These are phyloP conservation scores for Hymenoscyphus fructigenus DNA, from an alignment of 2,329 filamentous ascomycete species.

Conservation along the genomic window DNA sequence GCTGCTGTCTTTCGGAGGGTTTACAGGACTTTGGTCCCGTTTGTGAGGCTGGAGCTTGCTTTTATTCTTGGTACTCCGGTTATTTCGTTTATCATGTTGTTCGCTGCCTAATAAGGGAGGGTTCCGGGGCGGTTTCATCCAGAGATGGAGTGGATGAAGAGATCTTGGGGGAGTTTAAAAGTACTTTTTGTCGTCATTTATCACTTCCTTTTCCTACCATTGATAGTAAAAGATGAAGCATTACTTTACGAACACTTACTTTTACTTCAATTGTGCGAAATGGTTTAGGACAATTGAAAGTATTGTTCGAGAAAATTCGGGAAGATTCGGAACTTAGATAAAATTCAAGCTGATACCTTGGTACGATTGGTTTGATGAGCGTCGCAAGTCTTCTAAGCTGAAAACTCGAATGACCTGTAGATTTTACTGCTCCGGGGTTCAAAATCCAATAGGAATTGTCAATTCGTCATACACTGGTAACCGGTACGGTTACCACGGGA, in stretches of 20 bases:
- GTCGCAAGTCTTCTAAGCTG: not conserved
- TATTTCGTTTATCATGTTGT: not conserved
- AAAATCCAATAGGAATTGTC: not conserved
- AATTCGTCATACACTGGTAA: no score
- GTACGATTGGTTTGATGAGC: not conserved
- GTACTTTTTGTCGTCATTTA: not conserved
- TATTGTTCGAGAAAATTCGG: no score
- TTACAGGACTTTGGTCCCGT: not conserved
- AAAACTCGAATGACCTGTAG: not conserved
- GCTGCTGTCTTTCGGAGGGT: not conserved
- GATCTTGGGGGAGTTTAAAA: not conserved
- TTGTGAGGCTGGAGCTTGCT: not conserved
- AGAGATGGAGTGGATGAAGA: not conserved
- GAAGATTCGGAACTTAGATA: no score
- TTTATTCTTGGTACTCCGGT: not conserved
- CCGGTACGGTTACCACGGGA: no score
- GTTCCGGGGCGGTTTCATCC: not conserved
- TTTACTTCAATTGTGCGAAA: no score
- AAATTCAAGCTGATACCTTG: no score
- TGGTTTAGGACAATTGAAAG: not conserved
- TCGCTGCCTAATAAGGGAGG: not conserved
- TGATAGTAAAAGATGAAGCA: no score
- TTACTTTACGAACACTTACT: no score
- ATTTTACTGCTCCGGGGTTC: not conserved
- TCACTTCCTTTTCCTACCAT: no score